These are phyloP conservation scores for Sporothrix variecibatus DNA, from an alignment of 2,329 filamentous ascomycete species.

Conservation along the genomic window DNA sequence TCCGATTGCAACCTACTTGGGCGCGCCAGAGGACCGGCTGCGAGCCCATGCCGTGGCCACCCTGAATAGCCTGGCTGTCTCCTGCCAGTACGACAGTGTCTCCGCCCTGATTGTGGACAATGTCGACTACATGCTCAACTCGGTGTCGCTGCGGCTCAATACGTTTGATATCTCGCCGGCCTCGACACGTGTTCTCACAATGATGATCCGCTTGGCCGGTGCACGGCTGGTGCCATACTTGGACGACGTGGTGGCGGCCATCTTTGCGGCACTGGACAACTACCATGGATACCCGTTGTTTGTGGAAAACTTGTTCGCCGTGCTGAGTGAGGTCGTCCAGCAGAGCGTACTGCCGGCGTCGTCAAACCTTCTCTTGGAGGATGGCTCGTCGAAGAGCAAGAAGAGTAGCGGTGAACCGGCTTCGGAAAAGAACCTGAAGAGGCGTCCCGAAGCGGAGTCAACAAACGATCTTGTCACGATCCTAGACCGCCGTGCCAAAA, in stretches of 20 bases:
- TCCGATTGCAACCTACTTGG: conserved; percentile 84
- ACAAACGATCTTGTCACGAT: conserved; percentile 24
- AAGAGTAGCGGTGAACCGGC: neutral
- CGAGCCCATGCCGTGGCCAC: conserved; percentile 81
- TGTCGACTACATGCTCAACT: conserved; percentile 95
- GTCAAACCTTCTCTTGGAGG: conserved; percentile 47
- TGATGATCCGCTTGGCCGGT: conserved; percentile 91
- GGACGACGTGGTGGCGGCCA: conserved; percentile 85
- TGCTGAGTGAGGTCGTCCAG: conserved; percentile 78
- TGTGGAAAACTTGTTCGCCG: conserved; percentile 81
- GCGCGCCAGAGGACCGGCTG: conserved; percentile 66
- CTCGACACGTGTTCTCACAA: conserved; percentile 83
- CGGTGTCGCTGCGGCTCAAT: conserved; percentile 84
- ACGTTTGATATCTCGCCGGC: conserved; percentile 90
- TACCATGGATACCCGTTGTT: conserved; percentile 90
- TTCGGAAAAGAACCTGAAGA: conserved; percentile 23
- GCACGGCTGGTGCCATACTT: conserved; percentile 80
- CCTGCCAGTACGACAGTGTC: conserved; percentile 74
- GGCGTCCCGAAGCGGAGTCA: neutral
- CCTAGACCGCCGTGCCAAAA: conserved; percentile 33
- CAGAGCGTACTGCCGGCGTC: conserved; percentile 68
- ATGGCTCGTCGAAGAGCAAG: conserved; percentile 36
- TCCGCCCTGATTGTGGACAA: conserved; percentile 84
- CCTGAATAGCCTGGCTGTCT: conserved; percentile 74
- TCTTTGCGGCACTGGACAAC: conserved; percentile 90